Percentiles rank a stretch among this genome's conserved stretches.
phyloP scores from a whole-genome alignment of 1,284 basidiomycete species.

The Rhodotorula sp. region DNA sequence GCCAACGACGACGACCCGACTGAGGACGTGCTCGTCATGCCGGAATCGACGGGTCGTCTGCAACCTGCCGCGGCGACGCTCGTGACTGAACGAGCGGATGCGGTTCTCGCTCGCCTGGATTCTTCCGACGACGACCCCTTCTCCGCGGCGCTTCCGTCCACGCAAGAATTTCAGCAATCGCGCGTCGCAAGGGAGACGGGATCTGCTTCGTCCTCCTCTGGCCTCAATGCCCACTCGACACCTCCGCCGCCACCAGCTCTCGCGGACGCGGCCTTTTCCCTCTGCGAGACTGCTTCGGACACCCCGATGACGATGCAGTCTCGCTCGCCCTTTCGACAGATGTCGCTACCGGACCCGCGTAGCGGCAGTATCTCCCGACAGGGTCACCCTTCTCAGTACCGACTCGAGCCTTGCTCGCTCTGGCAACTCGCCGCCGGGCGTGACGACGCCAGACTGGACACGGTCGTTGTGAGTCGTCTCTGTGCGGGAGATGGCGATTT shows the following conservation, averaged over 20 bases:
- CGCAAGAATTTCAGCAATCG: constrained; percentile 29
- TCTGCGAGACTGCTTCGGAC: background rate
- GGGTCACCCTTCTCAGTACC: background rate
- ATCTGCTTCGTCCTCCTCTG: too few species aligned
- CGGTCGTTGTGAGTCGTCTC: constrained; percentile 27
- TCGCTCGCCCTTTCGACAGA: constrained; percentile 13
- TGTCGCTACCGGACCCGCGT: constrained; percentile 16
- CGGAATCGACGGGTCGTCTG: constrained; percentile 22
- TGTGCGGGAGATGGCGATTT: background rate
- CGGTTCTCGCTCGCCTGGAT: constrained; percentile 1
- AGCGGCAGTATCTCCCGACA: constrained; percentile 1
- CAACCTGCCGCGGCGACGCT: background rate
- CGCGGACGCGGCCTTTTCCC: too few species aligned
- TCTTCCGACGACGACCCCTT: background rate
- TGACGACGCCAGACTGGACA: constrained; percentile 1
- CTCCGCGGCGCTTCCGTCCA: constrained; percentile 14
- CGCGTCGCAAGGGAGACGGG: constrained; percentile 3
- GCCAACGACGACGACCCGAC: background rate
- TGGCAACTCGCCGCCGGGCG: constrained; percentile 6
- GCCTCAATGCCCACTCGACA: background rate
- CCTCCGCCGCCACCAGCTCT: too few species aligned
- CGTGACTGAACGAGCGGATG: constrained; percentile 5
- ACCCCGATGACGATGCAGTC: background rate
- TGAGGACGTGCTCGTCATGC: background rate
- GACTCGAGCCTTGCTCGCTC: background rate